Evolutionary conservation across 352 stramenopile genomes (phyloP).

Genomic region (Thalassiosira pacifica): DNA sequence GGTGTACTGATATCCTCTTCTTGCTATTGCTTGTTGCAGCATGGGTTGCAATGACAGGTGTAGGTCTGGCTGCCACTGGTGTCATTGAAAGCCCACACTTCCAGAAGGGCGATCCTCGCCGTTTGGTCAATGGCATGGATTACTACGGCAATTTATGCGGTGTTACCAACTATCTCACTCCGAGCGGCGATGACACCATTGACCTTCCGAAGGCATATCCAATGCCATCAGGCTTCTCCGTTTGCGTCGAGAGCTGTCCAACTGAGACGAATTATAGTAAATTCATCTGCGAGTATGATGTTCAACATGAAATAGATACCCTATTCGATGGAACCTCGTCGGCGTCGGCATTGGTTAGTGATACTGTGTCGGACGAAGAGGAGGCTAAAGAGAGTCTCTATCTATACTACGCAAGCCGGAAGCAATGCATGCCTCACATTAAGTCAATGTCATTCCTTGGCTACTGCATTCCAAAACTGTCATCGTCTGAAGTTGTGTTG

Average conservation of each 20-base stretch:
- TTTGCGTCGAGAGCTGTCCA: conserved; percentile 47
- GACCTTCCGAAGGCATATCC: conserved; percentile 55
- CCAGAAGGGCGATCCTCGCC: conserved; percentile 70
- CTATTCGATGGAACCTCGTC: no score
- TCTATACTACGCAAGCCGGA: conserved; percentile 40
- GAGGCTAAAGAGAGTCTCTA: conserved; percentile 47
- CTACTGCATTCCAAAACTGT: conserved; percentile 44
- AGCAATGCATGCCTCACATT: conserved; percentile 55
- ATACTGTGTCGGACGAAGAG: background rate
- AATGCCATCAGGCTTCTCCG: conserved; percentile 48
- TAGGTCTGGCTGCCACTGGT: conserved; percentile 67
- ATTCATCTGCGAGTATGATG: conserved; percentile 60
- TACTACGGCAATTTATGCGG: conserved; percentile 88
- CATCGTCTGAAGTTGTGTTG: conserved; percentile 33
- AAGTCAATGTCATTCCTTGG: conserved; percentile 48
- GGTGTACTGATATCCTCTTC: conserved; percentile 88
- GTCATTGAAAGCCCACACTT: conserved; percentile 57
- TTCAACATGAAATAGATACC: conserved; percentile 47
- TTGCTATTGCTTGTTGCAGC: conserved; percentile 75
- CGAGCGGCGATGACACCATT: conserved; percentile 35
- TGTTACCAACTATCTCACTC: conserved; percentile 51
- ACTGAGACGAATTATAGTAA: conserved; percentile 35
- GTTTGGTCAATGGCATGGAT: conserved; percentile 87
- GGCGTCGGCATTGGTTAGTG: conserved; percentile 18
- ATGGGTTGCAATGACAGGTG: conserved; percentile 84